Base-by-base conservation (phyloP, 176 grass and related monocot species). In the Eragrostis nindensis region DNA sequence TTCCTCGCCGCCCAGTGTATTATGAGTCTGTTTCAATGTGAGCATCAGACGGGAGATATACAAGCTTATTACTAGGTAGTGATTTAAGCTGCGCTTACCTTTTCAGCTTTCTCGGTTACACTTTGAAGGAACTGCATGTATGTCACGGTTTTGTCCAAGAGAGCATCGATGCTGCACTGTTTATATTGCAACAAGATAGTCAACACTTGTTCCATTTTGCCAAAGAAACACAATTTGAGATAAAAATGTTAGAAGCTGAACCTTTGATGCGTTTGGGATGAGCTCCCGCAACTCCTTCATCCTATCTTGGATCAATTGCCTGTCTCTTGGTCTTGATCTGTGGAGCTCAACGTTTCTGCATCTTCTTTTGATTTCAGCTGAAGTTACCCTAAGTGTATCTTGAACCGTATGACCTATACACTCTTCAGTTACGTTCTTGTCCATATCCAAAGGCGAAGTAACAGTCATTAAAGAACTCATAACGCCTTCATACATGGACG, bases 101-200 rank as follows among this genome's bases (percentile, higher is more conserved):
- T 91, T 38, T 97, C 84, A 75, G 86, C 91, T 85, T 86, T 90
- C 21, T 76, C 78, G 0, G 87, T 90, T 77, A 97, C 72, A 63
- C 77, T 78, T 54, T 82, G 78, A 36, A 97, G 91, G 77, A 97
- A 97, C 80, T 87, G 6, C 80, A 97, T 87, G 57, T 93, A 89
- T 38, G 78, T 76, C 54, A 91, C 67, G 47, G 94, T 93, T 91
- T 66, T 91, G 55, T 91, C 88, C 70, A 97, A 60, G 46, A 94
- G 91, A 53, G 81, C 59, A 78, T 94, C 91, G 32, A 97, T 94
- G 84, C 94, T 91, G 85, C 89, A 94, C 94, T 97, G 87, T 82
- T 79, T 79, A 91, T 47, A 22, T 56, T 22, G 43, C 43, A 83
- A 83, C 5, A 80, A 82, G 76, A 82, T 75, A 61, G 57, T 81